These are phyloP conservation scores for Trametes maxima DNA, from an alignment of 768 basidiomycete genomes.

Conservation along the genomic window DNA sequence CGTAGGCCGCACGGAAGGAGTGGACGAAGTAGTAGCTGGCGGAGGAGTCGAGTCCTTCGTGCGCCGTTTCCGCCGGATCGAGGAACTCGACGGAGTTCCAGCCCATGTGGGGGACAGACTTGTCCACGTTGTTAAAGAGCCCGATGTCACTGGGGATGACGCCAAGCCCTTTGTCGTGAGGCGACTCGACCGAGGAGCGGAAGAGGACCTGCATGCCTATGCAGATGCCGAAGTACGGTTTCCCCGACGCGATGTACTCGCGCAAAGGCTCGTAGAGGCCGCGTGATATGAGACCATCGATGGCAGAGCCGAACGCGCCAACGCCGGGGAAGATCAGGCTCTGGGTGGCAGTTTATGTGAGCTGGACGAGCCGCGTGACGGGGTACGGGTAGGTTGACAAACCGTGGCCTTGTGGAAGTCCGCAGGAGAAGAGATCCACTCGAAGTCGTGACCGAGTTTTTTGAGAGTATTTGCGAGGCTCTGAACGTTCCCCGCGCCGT, in stretches of 20 bases:
- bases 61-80: constrained; percentile 42
- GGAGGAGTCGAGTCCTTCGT: constrained; percentile 51
- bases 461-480: constrained; percentile 91
- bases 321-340: constrained; percentile 97
- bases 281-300: constrained; percentile 68
- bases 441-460: constrained; percentile 81
- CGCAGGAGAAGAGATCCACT: constrained; percentile 79
- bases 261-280: constrained; percentile 81
- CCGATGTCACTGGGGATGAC: constrained; percentile 83
- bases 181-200: constrained; percentile 80
- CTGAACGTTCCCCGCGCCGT: constrained; percentile 94
- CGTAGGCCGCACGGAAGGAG: constrained; percentile 85
- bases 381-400: constrained; percentile 14
- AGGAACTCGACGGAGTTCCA: constrained; percentile 83
- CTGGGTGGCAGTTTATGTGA: constrained; percentile 44
- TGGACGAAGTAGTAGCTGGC: constrained; percentile 96
- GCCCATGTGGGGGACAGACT: constrained; percentile 96
- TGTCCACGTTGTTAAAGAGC: constrained; percentile 68
- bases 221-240: constrained; percentile 97
- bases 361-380: constrained; percentile 13
- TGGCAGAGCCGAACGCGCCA: constrained; percentile 89
- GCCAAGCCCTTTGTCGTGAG: constrained; percentile 68
- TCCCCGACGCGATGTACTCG: constrained; percentile 82
- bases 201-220: constrained; percentile 98
- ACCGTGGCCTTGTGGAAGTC: constrained; percentile 92